phyloP scores from a whole-genome alignment of 257 asterid species.

The Petunia secreta region DNA sequence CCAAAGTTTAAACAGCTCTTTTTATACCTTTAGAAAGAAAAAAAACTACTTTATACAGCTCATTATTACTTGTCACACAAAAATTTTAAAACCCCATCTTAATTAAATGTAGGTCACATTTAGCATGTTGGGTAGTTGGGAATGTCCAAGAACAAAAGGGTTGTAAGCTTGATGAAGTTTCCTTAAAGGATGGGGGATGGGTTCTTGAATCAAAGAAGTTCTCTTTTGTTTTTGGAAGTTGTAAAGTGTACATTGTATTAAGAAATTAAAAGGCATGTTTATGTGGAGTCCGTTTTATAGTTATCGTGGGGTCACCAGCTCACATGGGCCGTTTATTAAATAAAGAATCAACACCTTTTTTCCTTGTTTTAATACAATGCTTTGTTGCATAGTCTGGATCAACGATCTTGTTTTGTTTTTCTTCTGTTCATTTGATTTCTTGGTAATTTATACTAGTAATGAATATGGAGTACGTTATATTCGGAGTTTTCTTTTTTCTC shows the following conservation, averaged over 20 bases:
- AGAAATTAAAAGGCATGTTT: constrained; percentile 55
- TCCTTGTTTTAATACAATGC: constrained; percentile 39
- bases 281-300: constrained; percentile 74
- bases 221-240: constrained; percentile 45
- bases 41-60: constrained; percentile 51
- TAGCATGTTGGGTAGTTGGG: too few relatives aligned
- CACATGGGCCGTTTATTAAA: constrained; percentile 88
- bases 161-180: constrained; percentile 31
- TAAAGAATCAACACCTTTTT: constrained; percentile 58
- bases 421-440: too few relatives aligned
- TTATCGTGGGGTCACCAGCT: constrained; percentile 73
- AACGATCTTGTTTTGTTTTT: too few relatives aligned
- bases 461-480: too few relatives aligned
- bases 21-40: not conserved
- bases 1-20: not conserved
- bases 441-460: too few relatives aligned
- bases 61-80: constrained; percentile 23
- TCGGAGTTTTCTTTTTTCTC: too few relatives aligned
- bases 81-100: too few relatives aligned
- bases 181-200: constrained; percentile 33
- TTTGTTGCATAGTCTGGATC: too few relatives aligned
- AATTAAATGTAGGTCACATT: constrained; percentile 28
- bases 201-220: constrained; percentile 34
- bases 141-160: not conserved
- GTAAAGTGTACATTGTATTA: constrained; percentile 58